Evolutionary conservation across 805 yeast species (phyloP).

Genomic region (Kluyveromyces siamensis): DNA sequence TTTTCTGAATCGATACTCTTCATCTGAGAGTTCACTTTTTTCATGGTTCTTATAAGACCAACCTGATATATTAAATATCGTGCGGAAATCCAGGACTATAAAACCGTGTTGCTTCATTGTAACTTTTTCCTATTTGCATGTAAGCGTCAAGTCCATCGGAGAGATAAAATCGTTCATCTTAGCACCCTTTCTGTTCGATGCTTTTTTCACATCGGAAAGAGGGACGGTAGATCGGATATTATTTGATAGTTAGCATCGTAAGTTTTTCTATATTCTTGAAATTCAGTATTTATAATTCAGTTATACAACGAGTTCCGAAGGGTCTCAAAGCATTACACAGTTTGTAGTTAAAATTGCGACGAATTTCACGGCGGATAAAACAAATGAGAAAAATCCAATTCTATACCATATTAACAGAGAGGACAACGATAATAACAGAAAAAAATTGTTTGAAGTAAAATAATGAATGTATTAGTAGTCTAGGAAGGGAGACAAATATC

Average conservation of each 20-base stretch:
- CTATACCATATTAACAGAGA: not conserved
- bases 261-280: not conserved
- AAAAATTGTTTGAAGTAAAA: not conserved
- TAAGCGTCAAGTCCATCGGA: constrained; percentile 67
- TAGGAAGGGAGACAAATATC: not conserved
- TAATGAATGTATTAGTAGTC: not conserved
- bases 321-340: too few species aligned
- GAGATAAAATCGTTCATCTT: constrained; percentile 59
- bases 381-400: not conserved
- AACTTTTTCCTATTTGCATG: constrained; percentile 30
- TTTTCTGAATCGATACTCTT: too few species aligned
- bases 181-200: constrained; percentile 43
- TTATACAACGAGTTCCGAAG: too few species aligned
- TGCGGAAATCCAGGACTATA: constrained; percentile 72
- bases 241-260: constrained; percentile 3
- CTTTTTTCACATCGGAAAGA: constrained; percentile 9
- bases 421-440: not conserved
- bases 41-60: constrained; percentile 16
- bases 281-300: not conserved
- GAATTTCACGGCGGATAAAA: not conserved
- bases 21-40: constrained; percentile 6
- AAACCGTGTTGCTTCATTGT: constrained; percentile 60
- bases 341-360: too few species aligned
- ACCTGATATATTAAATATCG: constrained; percentile 30
- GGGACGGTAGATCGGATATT: constrained; percentile 69